Percentiles rank a stretch among this genome's conserved stretches.
These are phyloP conservation scores for Gastrodia elata DNA, from an alignment of 106 monocot species.

Conservation along the genomic window DNA sequence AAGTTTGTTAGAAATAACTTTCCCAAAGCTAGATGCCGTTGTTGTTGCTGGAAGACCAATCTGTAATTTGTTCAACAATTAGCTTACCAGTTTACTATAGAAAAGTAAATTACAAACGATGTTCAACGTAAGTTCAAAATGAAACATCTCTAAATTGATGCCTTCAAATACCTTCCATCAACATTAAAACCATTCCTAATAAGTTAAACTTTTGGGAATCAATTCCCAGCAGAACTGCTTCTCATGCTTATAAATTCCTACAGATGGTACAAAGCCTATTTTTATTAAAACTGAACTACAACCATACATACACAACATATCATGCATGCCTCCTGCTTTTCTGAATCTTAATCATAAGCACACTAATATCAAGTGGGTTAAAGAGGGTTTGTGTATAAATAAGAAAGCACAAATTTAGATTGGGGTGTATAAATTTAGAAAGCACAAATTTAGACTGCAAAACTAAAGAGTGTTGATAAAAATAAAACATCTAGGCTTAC, in stretches of 20 bases:
- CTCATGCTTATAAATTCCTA: neutral
- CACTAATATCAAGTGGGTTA: no score
- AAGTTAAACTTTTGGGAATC: neutral
- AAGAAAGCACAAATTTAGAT: no score
- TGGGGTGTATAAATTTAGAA: no score
- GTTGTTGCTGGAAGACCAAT: conserved; percentile 65
- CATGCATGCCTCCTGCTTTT: neutral
- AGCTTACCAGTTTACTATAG: neutral
- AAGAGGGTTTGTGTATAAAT: no score
- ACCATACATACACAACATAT: neutral
- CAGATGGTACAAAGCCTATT: neutral
- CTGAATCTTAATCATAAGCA: no score
- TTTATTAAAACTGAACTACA: neutral
- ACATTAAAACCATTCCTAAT: neutral
- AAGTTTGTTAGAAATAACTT: conserved; percentile 56
- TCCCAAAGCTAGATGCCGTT: conserved; percentile 71
- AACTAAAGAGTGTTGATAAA: no score
- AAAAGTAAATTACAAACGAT: neutral
- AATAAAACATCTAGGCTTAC: no score
- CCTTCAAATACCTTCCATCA: neutral
- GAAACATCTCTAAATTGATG: neutral
- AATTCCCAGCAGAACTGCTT: neutral
- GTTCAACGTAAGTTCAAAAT: neutral
- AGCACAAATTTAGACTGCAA: no score
- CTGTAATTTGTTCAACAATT: conserved; percentile 23